Conservation (phyloP, 2,329 filamentous ascomycete genomes). For the Curvularia spicifera region DNA sequence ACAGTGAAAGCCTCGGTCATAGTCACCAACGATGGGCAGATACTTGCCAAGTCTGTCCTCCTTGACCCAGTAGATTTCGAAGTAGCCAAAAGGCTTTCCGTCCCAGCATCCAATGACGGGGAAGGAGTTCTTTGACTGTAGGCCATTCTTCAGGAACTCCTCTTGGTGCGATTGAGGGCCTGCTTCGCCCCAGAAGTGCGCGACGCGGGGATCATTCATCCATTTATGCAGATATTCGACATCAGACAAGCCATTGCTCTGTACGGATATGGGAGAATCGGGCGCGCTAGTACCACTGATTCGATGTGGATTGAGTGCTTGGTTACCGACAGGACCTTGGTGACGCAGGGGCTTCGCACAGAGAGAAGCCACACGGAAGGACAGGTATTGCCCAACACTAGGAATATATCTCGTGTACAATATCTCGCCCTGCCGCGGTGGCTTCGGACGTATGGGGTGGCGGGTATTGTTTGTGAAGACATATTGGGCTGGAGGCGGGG, state of each 20-base stretch:
- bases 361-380: constrained; percentile 82
- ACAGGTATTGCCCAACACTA: constrained; percentile 81
- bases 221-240: constrained; percentile 78
- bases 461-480: constrained; percentile 77
- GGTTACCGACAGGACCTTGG: constrained; percentile 60
- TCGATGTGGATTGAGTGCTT: constrained; percentile 27
- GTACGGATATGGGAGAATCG: constrained; percentile 54
- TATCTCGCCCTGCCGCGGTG: constrained; percentile 85
- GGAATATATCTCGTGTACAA: constrained; percentile 91
- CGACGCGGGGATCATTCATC: constrained; percentile 86
- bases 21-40: constrained; percentile 73
- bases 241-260: constrained; percentile 57
- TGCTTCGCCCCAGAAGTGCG: constrained; percentile 80
- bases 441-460: constrained; percentile 87
- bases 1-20: constrained; percentile 86
- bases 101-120: constrained; percentile 94
- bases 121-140: constrained; percentile 78
- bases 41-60: constrained; percentile 80
- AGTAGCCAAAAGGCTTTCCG: constrained; percentile 93
- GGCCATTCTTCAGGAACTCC: constrained; percentile 69
- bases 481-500: constrained; percentile 82
- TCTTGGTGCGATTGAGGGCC: constrained; percentile 64
- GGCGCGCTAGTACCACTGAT: constrained; percentile 54
- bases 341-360: constrained; percentile 69
- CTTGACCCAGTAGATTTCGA: constrained; percentile 98